phyloP scores from a whole-genome alignment of 129 eudicot genomes.

The Pseudognaphalium luteoalbum region DNA sequence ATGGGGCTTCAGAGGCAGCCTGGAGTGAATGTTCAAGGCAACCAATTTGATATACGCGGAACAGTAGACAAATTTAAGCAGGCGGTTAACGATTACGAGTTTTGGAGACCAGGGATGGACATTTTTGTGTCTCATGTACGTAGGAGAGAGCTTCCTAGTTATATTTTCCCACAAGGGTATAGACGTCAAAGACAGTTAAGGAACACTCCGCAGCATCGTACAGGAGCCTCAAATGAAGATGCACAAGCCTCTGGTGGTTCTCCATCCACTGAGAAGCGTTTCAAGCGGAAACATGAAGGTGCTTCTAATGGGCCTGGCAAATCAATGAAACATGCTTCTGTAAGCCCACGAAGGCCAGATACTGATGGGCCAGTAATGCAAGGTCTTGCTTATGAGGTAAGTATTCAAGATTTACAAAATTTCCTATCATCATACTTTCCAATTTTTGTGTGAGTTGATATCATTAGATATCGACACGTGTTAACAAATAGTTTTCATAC shows the following conservation, averaged over 20 bases:
- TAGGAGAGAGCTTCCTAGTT: constrained; percentile 40
- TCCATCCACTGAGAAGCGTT: constrained; percentile 39
- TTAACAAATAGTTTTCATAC: not conserved
- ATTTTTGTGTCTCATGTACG: constrained; percentile 44
- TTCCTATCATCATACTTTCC: not conserved
- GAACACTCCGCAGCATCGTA: constrained; percentile 32
- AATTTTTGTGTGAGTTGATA: not conserved
- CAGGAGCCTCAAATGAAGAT: constrained; percentile 24
- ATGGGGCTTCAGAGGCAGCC: constrained; percentile 52
- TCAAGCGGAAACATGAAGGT: constrained; percentile 41
- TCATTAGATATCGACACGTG: not conserved
- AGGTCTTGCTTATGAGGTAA: constrained; percentile 34
- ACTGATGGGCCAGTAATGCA: constrained; percentile 24
- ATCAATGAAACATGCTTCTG: constrained; percentile 26
- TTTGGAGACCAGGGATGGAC: constrained; percentile 44
- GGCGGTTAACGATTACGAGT: constrained; percentile 26
- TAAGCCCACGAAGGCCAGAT: constrained; percentile 35
- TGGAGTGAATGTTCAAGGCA: constrained; percentile 40
- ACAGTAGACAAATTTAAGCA: constrained; percentile 34
- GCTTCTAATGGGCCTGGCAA: constrained; percentile 21
- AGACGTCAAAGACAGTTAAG: constrained; percentile 33
- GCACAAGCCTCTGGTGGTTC: constrained; percentile 31
- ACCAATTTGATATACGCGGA: constrained; percentile 34
- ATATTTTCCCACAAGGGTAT: constrained; percentile 43
- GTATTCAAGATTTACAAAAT: constrained; percentile 6